Base-by-base conservation (phyloP, 176 grass and related monocot species). In the Saccharum spontaneum region DNA sequence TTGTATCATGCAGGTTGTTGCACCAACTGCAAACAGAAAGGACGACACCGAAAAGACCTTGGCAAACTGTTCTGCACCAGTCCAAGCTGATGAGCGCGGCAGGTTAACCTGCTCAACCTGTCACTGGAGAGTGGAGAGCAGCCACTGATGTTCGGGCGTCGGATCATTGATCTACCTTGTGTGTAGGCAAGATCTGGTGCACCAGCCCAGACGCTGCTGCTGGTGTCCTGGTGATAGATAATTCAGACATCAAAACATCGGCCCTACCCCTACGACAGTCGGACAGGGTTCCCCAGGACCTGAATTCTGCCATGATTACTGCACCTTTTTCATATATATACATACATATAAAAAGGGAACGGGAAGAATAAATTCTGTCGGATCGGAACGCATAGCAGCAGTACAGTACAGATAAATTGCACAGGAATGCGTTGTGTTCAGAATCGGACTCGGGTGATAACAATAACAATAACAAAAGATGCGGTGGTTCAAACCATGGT, bases 91-190 rank as follows among this genome's bases (percentile, higher is more conserved):
- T 60, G 30, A 75, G 38, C 13, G n/a, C 17, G 79, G 73, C 59
- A 87, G 79, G 67, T 78, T 82, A 44, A 55, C 13, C 78, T 86
- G 88, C 65, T 72, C 64, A 46, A 60, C 61, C 36, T 57, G 71
- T 14, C 18, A 4, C 64, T 59, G 81, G 17, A 69, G 30, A 5
- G 1, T 52, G 48, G 18, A 4, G 61, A 49, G 38, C 46, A 61
- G 9, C 48, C 45, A 34, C 55, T 60, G 22, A 61, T 24, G 9
- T 59, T 59, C 2, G 8, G 54, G 52, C 8, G 0, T 55, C 6
- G 1, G 55, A 59, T 59, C 55, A n/a, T 1, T 55, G 52, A 13
- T 46, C 11, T 46, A 46, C 4, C 10, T 46, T 46, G 44, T 38
- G 36, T 45, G 43, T 45, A 45, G 43, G 43, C 43, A 23, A 49